Conservation (phyloP, 139 green algal species). For the Chlamydomonas eustigma region DNA sequence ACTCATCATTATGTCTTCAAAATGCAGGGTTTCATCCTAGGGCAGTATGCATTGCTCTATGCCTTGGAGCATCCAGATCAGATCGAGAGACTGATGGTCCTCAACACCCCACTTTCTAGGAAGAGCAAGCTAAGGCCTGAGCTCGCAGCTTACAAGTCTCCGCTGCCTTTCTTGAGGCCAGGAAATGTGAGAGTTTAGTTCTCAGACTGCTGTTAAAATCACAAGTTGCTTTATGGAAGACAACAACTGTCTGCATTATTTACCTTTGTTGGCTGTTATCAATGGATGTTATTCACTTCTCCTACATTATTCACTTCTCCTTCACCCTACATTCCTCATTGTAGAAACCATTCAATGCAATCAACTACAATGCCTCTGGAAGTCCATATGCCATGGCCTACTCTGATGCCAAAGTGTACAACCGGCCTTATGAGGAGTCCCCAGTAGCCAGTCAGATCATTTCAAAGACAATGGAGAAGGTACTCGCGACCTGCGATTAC, state of each 20-base stretch:
- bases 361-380: conserved; percentile 50
- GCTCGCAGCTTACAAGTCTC: conserved; percentile 71
- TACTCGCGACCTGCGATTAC: conserved; percentile 12
- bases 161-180: conserved; percentile 67
- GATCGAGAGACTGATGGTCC: conserved; percentile 58
- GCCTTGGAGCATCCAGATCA: conserved; percentile 48
- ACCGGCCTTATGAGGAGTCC: conserved; percentile 30
- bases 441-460: conserved; percentile 48
- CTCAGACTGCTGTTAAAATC: too few species aligned
- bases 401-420: conserved; percentile 28
- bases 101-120: conserved; percentile 65
- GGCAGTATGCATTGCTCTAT: conserved; percentile 68
- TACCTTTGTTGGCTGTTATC: too few species aligned
- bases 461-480: conserved; percentile 53
- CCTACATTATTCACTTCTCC: background rate
- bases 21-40: conserved; percentile 70
- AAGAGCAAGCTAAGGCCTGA: conserved; percentile 65
- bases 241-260: too few species aligned
- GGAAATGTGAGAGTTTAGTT: conserved; percentile 32
- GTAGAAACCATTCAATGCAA: conserved; percentile 42
- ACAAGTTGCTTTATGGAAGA: too few species aligned
- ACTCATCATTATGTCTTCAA: too few species aligned
- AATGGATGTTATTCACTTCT: too few species aligned
- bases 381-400: conserved; percentile 55
- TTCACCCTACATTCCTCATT: background rate